phyloP scores from a whole-genome alignment of 2,329 filamentous ascomycete species.

The Cercospora sp. region DNA sequence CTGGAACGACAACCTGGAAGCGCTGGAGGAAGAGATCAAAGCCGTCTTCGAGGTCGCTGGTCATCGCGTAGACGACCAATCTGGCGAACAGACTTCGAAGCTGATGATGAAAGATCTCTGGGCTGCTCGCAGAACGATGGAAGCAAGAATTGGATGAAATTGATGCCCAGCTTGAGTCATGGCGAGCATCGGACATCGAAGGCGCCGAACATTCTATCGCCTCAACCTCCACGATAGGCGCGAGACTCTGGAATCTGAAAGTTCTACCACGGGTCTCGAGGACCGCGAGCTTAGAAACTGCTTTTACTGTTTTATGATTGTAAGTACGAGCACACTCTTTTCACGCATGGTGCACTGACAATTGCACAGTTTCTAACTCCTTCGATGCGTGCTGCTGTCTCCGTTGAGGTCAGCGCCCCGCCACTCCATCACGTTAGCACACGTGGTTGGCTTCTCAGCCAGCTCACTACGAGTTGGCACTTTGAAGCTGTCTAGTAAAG shows the following conservation, averaged over 20 bases:
- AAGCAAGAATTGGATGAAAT: not conserved
- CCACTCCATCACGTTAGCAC: not conserved
- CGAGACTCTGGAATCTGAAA: not conserved
- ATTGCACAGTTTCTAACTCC: not conserved
- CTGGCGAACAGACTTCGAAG: not conserved
- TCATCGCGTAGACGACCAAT: not conserved
- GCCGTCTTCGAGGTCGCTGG: not conserved
- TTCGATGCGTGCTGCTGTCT: not conserved
- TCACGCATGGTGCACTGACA: not conserved
- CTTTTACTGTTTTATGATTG: not conserved
- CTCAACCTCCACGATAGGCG: not conserved
- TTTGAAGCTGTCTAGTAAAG: not conserved
- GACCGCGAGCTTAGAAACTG: not conserved
- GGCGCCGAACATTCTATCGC: not conserved
- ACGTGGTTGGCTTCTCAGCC: not conserved
- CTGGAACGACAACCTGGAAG: not conserved
- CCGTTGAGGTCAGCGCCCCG: not conserved
- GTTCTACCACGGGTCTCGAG: not conserved
- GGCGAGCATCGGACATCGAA: not conserved
- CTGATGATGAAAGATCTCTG: not conserved
- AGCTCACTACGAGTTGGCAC: not conserved
- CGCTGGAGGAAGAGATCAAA: not conserved
- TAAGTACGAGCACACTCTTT: not conserved
- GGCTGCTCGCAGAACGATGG: not conserved
- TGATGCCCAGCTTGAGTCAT: not conserved